These are phyloP conservation scores for Talaromyces ruber DNA, from an alignment of 495 filamentous ascomycete species.

Conservation along the genomic window DNA sequence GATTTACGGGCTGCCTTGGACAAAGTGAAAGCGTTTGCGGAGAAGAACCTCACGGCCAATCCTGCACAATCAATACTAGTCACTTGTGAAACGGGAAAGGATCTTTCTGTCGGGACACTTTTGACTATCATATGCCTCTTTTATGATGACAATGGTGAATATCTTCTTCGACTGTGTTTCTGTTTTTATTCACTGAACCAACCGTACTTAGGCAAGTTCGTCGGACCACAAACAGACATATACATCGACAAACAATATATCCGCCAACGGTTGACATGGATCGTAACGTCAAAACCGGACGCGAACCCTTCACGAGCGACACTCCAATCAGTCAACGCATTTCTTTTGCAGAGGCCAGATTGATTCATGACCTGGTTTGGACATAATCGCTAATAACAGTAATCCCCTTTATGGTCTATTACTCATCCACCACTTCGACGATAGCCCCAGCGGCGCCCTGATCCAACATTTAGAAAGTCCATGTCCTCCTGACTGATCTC, in stretches of 20 bases:
- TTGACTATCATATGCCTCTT: constrained; percentile 56
- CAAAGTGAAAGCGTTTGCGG: constrained; percentile 40
- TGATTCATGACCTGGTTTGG: constrained; percentile 6
- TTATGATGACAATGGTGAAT: constrained; percentile 47
- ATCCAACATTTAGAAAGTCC: too few species aligned
- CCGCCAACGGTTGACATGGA: constrained; percentile 64
- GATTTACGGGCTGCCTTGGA: constrained; percentile 58
- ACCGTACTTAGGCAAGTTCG: constrained; percentile 24
- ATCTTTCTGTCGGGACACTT: constrained; percentile 55
- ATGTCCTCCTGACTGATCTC: too few species aligned
- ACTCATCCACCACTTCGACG: too few species aligned
- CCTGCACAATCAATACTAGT: constrained; percentile 38
- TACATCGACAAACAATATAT: constrained; percentile 67
- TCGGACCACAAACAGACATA: constrained; percentile 16
- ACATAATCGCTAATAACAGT: constrained; percentile 5
- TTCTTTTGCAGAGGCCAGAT: constrained; percentile 55
- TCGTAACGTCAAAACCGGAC: constrained; percentile 63
- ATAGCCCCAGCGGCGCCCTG: too few species aligned
- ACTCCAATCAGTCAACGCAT: constrained; percentile 80
- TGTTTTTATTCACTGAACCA: constrained; percentile 10
- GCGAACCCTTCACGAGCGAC: constrained; percentile 75
- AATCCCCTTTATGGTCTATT: background rate
- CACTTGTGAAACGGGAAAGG: constrained; percentile 54
- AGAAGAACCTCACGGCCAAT: constrained; percentile 17
- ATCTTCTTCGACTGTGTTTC: background rate